A percentile compares a stretch with the other conserved stretches of the same genome.
phyloP scores from a whole-genome alignment of 1,284 basidiomycete genomes.

The Fistulinella cinereoalba region DNA sequence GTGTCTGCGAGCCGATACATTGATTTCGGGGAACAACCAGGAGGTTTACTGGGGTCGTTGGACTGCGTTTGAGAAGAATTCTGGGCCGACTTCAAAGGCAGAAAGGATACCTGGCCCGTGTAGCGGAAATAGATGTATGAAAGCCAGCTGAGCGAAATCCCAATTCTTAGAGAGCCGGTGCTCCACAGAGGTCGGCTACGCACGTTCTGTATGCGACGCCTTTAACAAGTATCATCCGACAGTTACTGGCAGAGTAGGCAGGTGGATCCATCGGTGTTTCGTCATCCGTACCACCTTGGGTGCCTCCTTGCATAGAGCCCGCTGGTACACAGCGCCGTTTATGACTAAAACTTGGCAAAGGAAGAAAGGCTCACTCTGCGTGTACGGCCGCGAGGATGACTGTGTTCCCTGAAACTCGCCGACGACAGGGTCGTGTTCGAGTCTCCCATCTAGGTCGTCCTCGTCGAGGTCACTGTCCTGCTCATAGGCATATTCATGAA shows the following conservation, averaged over 20 bases:
- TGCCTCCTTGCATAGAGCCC: neutral
- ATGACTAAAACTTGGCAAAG: neutral
- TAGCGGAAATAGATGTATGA: constrained; percentile 32
- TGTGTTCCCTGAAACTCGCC: too few species aligned
- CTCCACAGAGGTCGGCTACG: constrained; percentile 2
- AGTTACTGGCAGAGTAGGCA: constrained; percentile 25
- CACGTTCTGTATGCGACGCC: constrained; percentile 31
- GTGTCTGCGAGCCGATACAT: constrained; percentile 33
- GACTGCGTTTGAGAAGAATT: neutral
- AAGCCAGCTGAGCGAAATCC: constrained; percentile 16
- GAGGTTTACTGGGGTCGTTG: neutral
- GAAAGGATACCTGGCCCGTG: constrained; percentile 29
- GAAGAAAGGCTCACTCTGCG: too few species aligned
- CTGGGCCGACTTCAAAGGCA: constrained; percentile 23
- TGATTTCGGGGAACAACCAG: constrained; percentile 34
- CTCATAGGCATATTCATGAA: constrained; percentile 30
- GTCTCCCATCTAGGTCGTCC: constrained; percentile 3
- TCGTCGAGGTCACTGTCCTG: constrained; percentile 32
- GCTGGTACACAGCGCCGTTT: neutral
- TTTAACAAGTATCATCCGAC: constrained; percentile 29
- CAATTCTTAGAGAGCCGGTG: neutral
- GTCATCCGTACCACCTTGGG: neutral
- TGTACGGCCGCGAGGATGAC: too few species aligned
- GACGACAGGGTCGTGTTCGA: neutral
- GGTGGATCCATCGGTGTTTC: constrained; percentile 15